Base-by-base conservation (phyloP, 1,284 basidiomycete genomes). In the Rhodotorula sp. region DNA sequence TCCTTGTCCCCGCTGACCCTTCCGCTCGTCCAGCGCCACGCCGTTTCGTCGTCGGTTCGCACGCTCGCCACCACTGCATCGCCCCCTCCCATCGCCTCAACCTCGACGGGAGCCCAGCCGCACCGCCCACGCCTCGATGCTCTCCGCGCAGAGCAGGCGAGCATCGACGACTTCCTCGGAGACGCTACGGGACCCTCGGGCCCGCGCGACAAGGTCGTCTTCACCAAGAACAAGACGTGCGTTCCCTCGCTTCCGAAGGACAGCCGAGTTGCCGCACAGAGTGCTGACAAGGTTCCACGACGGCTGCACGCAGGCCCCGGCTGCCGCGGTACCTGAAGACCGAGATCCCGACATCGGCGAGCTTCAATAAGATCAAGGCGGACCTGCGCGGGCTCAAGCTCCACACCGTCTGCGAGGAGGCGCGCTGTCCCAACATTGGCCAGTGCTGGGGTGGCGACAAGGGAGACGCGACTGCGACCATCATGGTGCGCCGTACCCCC, bases 391-490 rank as follows among this genome's bases (percentile, higher is more conserved):
- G 94, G 1, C 86, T 99, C 1, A 88, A 88, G 17, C 84, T 99
- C 61, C 93, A 96, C 79, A 99, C 97, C 0, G 97, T 99, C 1
- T 99, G 97, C 79, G 97, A 99, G 82, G 97, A 99, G 82, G 97
- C 97, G 37, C 88, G 95, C 72, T 99, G 97, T 85, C 97, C 97
- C 1, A 99, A 99, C 80, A 98, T 99, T 69, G 97, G 96, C 41
- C 96, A 99, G 80, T 99, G 97, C 82, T 99, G 97, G 97, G 95
- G 97, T 62, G 95, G 95, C 3, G 80, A 80, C 57, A 90, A 90
- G 79, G 88, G 89, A 66, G 87, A 88, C 63, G 97, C 97, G 22
- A 99, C 97, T 13, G 94, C 94, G n/a, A 97, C 94, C 0, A 99
- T 99, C 82, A 99, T 99, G 97, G 95, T 92, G 74, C 67, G 86